Evolutionary conservation across 345 rosid genomes (phyloP), one percentile per base, ranked within the genome.

Genomic region (Aquilaria malaccensis): DNA sequence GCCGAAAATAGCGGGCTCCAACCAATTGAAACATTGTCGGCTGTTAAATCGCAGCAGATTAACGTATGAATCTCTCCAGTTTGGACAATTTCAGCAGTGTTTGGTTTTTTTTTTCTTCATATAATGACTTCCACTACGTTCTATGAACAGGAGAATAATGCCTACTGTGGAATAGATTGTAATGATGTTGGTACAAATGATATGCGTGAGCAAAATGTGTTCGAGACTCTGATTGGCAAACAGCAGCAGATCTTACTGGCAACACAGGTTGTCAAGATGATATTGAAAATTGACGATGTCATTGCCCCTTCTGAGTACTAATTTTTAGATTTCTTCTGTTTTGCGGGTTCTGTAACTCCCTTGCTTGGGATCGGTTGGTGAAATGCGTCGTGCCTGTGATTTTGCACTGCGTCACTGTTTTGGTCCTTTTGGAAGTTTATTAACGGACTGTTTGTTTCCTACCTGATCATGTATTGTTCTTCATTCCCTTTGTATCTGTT

Each of bases 1-100:
- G 97, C 97, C 2, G 97, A 91, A 71, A 91, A 91, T 70, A 90
- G 97, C 60, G 97, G 97, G 49, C 79, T 90, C 66, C 96, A 87
- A 69, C 96, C 97, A 30, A 88, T 91, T 49, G 96, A 91, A 72
- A 88, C 94, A 1, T 77, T 91, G 37, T 91, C 97, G 63, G 94
- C 89, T 0, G 97, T 91, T 54, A 91, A 88, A 76, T 81, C 93
- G 67, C 96, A 91, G 71, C 97, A 91, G 77, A 67, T 88, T 29
- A 88, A 88, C 89, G 97, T 81, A 85, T 4, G 43, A 4, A 5
- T 37, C 43, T 37, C 7, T 37, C 4, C 43, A 37, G 43, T 37
- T 37, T 37, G 43, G 7, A 37, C 43, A 37, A 37, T 37, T 37
- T 5, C 43, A 13, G 13, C 10, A 29, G 7, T 2, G 7, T 56